These are phyloP conservation scores for Saposhnikovia divaricata DNA, from an alignment of 129 eudicot species.

Conservation along the genomic window DNA sequence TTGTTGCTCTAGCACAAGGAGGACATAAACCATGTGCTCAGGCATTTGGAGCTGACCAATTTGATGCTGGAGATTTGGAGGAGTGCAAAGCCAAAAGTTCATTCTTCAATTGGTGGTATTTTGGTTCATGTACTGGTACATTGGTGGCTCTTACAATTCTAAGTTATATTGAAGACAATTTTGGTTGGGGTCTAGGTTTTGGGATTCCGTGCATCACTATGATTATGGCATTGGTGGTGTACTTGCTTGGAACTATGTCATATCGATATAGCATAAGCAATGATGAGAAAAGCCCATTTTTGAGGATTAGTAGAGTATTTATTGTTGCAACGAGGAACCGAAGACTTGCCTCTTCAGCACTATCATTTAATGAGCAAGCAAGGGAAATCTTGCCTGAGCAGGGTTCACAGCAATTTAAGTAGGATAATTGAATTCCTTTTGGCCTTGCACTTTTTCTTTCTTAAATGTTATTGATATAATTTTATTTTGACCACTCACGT, in stretches of 20 bases:
- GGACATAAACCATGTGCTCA: slow-evolving; percentile 56
- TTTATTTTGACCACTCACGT: neutral
- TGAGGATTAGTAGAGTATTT: slow-evolving; percentile 38
- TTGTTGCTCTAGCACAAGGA: slow-evolving; percentile 61
- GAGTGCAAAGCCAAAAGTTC: slow-evolving; percentile 57
- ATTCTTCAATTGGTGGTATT: slow-evolving; percentile 78
- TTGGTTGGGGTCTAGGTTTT: slow-evolving; percentile 70
- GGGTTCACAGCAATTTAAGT: slow-evolving; percentile 1
- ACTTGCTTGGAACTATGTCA: slow-evolving; percentile 42
- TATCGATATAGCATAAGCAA: slow-evolving; percentile 35
- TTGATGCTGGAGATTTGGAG: slow-evolving; percentile 40
- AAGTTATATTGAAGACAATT: slow-evolving; percentile 55
- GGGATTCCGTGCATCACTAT: slow-evolving; percentile 56
- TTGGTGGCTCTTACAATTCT: slow-evolving; percentile 25
- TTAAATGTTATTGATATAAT: neutral
- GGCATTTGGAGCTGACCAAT: slow-evolving; percentile 84
- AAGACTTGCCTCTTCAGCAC: slow-evolving; percentile 3
- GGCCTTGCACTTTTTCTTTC: neutral
- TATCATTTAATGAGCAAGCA: neutral
- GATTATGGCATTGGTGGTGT: slow-evolving; percentile 36
- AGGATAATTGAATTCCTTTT: neutral
- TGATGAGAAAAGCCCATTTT: slow-evolving; percentile 26
- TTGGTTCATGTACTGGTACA: slow-evolving; percentile 40
- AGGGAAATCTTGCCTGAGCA: slow-evolving; percentile 1
- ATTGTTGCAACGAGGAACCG: slow-evolving; percentile 31